phyloP scores from a whole-genome alignment of 176 grass and related monocot species.

The Tillandsia leiboldiana region DNA sequence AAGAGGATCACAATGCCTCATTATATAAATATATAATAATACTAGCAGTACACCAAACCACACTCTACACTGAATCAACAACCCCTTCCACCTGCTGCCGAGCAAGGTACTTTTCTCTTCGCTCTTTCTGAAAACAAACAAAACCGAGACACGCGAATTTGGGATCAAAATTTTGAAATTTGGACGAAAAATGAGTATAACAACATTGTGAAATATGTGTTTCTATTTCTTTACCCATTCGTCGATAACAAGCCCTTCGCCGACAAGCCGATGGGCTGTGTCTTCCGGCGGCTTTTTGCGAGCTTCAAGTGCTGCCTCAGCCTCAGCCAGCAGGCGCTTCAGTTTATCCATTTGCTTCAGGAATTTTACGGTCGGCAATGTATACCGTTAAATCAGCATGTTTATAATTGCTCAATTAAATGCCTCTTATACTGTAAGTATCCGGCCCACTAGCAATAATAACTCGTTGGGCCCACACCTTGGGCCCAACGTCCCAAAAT shows the following conservation, averaged over 20 bases:
- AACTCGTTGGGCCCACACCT: too few species aligned
- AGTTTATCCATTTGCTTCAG: slow-evolving; percentile 90
- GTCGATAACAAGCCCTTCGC: slow-evolving; percentile 91
- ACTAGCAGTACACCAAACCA: too few species aligned
- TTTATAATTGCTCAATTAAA: too few species aligned
- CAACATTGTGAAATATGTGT: neutral
- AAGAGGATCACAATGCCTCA: too few species aligned
- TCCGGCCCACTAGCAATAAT: too few species aligned
- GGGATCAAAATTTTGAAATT: too few species aligned
- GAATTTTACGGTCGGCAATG: slow-evolving; percentile 8
- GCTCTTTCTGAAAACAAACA: slow-evolving; percentile 60
- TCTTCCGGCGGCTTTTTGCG: slow-evolving; percentile 86
- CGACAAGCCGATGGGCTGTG: slow-evolving; percentile 69
- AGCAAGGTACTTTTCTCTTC: slow-evolving; percentile 81
- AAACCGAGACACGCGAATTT: neutral
- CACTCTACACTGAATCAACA: slow-evolving; percentile 64
- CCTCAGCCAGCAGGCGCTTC: slow-evolving; percentile 70
- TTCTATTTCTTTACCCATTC: slow-evolving; percentile 61
- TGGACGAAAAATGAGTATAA: neutral
- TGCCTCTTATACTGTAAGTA: too few species aligned
- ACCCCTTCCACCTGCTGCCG: slow-evolving; percentile 75
- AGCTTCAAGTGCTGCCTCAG: slow-evolving; percentile 73
- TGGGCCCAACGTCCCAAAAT: too few species aligned
- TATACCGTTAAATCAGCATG: slow-evolving; percentile 4
- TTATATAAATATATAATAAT: too few species aligned